Conservation (phyloP, 1,139 yeast species). For the Candida tropicalis region DNA sequence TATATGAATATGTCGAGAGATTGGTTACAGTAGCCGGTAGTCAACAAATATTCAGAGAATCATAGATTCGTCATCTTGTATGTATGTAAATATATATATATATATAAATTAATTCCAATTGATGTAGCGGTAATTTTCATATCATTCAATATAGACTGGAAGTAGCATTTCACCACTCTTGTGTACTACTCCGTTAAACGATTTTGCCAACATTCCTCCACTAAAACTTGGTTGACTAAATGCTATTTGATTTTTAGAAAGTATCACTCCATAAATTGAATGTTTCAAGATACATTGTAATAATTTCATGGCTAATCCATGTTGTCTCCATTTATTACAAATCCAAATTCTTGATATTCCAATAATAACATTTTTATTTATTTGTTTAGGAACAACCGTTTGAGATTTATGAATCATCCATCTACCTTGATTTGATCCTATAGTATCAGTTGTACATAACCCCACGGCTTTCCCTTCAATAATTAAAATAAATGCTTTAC, state of each 20-base stretch:
- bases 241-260: constrained; percentile 49
- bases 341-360: constrained; percentile 74
- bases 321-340: constrained; percentile 54
- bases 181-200: constrained; percentile 53
- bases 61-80: not conserved
- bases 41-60: constrained; percentile 47
- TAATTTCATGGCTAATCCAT: constrained; percentile 49
- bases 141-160: constrained; percentile 54
- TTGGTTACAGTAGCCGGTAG: constrained; percentile 49
- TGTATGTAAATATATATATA: not conserved
- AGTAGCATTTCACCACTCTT: constrained; percentile 51
- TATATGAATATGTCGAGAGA: constrained; percentile 64
- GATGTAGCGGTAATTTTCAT: too few relatives aligned
- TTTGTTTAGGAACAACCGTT: constrained; percentile 38
- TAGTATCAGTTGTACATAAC: constrained; percentile 48
- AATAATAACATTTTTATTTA: constrained; percentile 29
- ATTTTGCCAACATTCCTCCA: constrained; percentile 58
- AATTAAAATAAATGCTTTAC: constrained; percentile 52
- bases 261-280: constrained; percentile 53
- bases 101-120: not conserved
- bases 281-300: constrained; percentile 42
- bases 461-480: constrained; percentile 51
- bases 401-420: constrained; percentile 53
- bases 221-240: constrained; percentile 74
- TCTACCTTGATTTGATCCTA: constrained; percentile 28